Percentiles rank a stretch among this genome's conserved stretches.
Conservation (phyloP, 164 flowering plant genomes). For the Vitis vinifera region ASM3070453v1 NC_081818.1:23831501-23832000, state of each 20-base stretch:
- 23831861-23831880: no score
- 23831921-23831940: no score
- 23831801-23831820: conserved; percentile 39
- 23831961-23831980: no score
- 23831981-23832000: no score
- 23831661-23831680: no score
- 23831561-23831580: no score
- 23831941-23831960: no score
- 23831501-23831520: conserved; percentile 16
- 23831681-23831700: no score
- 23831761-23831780: conserved; percentile 68
- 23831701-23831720: neutral
- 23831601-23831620: conserved; percentile 56
- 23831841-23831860: neutral
- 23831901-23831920: no score
- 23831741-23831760: conserved; percentile 61
- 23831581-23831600: neutral
- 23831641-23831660: conserved; percentile 62
- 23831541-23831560: neutral
- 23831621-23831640: conserved; percentile 85
- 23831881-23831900: no score
- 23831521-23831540: conserved; percentile 10
- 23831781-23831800: conserved; percentile 58
- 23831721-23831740: conserved; percentile 80
- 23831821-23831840: neutral